Evolutionary conservation across 495 filamentous ascomycete genomes (phyloP).

Genomic region (Podospora sp.): DNA sequence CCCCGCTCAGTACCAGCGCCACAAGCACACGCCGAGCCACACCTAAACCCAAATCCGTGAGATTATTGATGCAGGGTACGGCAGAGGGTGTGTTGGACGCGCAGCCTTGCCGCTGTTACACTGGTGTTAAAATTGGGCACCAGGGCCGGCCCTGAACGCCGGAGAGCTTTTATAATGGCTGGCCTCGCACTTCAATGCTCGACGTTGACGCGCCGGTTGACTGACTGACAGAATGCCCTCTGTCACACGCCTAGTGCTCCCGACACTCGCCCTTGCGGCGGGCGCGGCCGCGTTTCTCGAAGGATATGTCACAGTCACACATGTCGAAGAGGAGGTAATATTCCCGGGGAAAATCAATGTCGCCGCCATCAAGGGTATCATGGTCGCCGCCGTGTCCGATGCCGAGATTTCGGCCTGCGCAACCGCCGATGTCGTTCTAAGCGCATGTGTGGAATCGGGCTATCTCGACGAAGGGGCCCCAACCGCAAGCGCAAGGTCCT

Average conservation of each 20-base stretch:
- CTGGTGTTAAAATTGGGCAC: background rate
- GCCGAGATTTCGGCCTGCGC: conserved; percentile 26
- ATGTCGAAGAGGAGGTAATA: conserved; percentile 1
- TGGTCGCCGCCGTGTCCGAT: conserved; percentile 21
- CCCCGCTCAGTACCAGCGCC: background rate
- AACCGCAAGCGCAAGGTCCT: conserved; percentile 11
- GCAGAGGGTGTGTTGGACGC: background rate
- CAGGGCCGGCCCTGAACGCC: background rate
- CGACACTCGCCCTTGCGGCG: conserved; percentile 12
- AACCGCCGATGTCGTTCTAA: conserved; percentile 22
- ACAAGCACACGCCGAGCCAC: background rate
- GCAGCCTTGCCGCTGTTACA: background rate
- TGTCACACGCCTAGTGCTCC: background rate
- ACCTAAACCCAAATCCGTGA: background rate
- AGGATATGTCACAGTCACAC: conserved; percentile 21
- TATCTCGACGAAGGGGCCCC: conserved; percentile 21
- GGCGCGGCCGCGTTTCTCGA: conserved; percentile 23
- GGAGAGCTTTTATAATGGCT: conserved; percentile 4
- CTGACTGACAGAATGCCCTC: background rate
- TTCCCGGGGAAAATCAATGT: conserved; percentile 5
- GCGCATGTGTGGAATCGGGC: conserved; percentile 20
- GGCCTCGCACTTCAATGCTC: background rate
- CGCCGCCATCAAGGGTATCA: conserved; percentile 6
- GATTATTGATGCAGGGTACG: background rate
- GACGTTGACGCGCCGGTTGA: background rate